phyloP scores from a whole-genome alignment of 768 basidiomycete species.

The Xerocomus brunneocitrinus region DNA sequence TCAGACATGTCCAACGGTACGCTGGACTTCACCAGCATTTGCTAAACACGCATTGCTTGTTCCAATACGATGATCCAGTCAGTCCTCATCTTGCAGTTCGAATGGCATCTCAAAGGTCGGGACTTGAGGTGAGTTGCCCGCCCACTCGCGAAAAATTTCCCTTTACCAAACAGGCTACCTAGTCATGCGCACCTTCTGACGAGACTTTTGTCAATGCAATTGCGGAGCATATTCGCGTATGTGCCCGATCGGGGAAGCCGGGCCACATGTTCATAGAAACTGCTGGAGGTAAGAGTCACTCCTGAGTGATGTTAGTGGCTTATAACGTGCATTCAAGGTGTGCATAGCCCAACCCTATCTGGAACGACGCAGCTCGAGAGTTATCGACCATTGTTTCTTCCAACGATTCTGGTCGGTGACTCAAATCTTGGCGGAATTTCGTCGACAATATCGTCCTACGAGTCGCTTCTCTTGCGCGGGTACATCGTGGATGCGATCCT shows the following conservation, averaged over 20 bases:
- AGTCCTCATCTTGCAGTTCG: conserved; percentile 87
- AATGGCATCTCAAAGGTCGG: conserved; percentile 36
- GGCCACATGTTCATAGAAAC: conserved; percentile 86
- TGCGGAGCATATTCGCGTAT: conserved; percentile 53
- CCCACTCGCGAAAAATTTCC: background rate
- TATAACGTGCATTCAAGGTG: conserved; percentile 47
- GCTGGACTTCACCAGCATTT: conserved; percentile 36
- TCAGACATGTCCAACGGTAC: conserved; percentile 64
- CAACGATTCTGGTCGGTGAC: conserved; percentile 84
- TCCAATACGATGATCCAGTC: conserved; percentile 81
- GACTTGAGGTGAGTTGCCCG: conserved; percentile 24
- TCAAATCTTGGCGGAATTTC: conserved; percentile 92
- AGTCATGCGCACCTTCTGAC: conserved; percentile 51
- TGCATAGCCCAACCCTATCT: conserved; percentile 85
- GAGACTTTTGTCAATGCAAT: conserved; percentile 62
- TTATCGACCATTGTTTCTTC: conserved; percentile 83
- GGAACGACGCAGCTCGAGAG: conserved; percentile 80
- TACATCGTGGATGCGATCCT: conserved; percentile 83
- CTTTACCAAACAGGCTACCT: conserved; percentile 3
- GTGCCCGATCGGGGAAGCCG: conserved; percentile 35
- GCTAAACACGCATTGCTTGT: conserved; percentile 68
- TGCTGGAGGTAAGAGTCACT: conserved; percentile 77
- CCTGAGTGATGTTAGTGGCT: conserved; percentile 1
- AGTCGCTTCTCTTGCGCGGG: conserved; percentile 85
- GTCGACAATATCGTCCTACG: conserved; percentile 87